Base-by-base conservation (phyloP, 805 yeast genomes). In the Candida piceae region DNA sequence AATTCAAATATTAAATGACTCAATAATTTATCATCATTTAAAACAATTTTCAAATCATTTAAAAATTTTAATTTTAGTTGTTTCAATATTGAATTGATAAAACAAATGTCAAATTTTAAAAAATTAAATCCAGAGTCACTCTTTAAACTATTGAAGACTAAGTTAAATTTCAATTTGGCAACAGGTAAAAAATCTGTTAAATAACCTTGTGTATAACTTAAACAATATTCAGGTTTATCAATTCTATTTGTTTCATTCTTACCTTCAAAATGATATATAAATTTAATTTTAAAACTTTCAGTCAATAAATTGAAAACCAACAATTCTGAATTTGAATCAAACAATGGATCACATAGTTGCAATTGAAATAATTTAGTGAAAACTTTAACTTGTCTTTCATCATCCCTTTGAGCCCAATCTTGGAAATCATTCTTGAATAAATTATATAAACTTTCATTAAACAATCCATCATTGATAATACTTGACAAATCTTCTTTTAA, bases 201-300 rank as follows among this genome's bases (percentile, higher is more conserved):
- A 41, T 69, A 72, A 11, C 64, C 62, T 40, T 67, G 70, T 5
- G 73, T 52, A 47, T 70, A 81, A 13, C 63, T 57, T 41, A 81
- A 67, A 4, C 78, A 72, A 81, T 86, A 82, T 52, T 83, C 89
- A 1, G 90, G 89, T 49, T 77, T 77, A 39, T 80, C 78, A 18
- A 75, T 50, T 31, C 76, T 70, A 48, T 80, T 80, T 0, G 89
- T 82, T 23, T 78, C 82, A 27, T 57, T 63, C 20, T 68, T 60
- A 4, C 72, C 63, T 33, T 72, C 71, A 50, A 82, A 83, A 52
- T 84, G 86, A 58, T 61, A 83, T 28, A 66, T 60, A 50, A 84
- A 76, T 29, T 84, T 66, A 10, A 66, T 46, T 7, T 61, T 59
- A 20, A 80, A 63, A 1, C 74, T 72, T 18, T 58, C 55, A 3